Percentiles rank a stretch among this genome's conserved stretches.
Evolutionary conservation across 305 asterid species (phyloP).

Genomic region (Euphrasia arctica): DNA sequence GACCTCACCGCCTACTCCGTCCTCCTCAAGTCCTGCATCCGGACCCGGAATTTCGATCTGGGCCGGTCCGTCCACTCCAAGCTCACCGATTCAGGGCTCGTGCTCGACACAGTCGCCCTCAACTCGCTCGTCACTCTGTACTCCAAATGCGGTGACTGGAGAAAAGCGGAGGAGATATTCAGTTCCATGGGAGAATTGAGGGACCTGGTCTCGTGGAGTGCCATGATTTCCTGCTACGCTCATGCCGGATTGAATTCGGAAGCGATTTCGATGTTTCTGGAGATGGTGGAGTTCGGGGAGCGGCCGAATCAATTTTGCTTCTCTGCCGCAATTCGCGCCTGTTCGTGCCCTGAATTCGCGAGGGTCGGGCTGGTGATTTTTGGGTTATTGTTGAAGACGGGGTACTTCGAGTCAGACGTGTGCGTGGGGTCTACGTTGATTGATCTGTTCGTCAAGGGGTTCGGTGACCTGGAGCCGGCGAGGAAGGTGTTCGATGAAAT

Average conservation of each 20-base stretch:
- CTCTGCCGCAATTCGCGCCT: slow-evolving; percentile 67
- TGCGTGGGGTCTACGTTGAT: slow-evolving; percentile 83
- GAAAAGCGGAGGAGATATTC: slow-evolving; percentile 56
- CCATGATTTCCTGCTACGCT: slow-evolving; percentile 82
- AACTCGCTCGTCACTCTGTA: slow-evolving; percentile 78
- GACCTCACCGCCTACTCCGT: slow-evolving; percentile 73
- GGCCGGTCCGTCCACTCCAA: slow-evolving; percentile 60
- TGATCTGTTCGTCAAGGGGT: slow-evolving; percentile 66
- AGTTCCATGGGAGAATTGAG: slow-evolving; percentile 49
- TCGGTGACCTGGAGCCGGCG: slow-evolving; percentile 57
- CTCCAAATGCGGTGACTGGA: slow-evolving; percentile 67
- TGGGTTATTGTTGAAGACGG: slow-evolving; percentile 64
- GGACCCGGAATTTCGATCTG: slow-evolving; percentile 59
- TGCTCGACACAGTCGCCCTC: slow-evolving; percentile 59
- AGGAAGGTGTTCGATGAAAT: slow-evolving; percentile 71
- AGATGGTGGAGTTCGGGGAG: slow-evolving; percentile 65
- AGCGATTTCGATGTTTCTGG: slow-evolving; percentile 52
- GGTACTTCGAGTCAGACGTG: slow-evolving; percentile 71
- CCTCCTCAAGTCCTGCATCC: slow-evolving; percentile 88
- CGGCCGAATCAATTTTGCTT: slow-evolving; percentile 74
- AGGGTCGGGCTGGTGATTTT: slow-evolving; percentile 56
- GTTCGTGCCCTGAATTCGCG: slow-evolving; percentile 46
- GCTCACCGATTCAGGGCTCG: slow-evolving; percentile 39
- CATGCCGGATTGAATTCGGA: slow-evolving; percentile 39
- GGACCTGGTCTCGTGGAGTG: slow-evolving; percentile 90